Percentiles rank a stretch among this genome's conserved stretches.
Evolutionary conservation across 208 protist genomes (phyloP).

Genomic region (Blechomonas ayalai): DNA sequence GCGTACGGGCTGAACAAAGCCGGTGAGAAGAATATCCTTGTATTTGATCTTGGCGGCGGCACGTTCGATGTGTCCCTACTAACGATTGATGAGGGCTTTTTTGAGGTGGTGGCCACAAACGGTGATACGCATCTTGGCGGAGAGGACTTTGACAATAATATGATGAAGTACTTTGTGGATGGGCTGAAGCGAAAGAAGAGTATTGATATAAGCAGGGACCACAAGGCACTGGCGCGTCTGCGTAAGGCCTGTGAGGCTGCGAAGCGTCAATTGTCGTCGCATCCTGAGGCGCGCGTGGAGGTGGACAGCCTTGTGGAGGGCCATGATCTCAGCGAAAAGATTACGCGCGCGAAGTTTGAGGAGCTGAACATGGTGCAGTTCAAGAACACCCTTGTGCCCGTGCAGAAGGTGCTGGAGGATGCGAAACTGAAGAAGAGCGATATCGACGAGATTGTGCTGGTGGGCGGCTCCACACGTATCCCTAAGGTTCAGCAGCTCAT

Average conservation of each 20-base stretch:
- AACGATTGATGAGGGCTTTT: constrained; percentile 96
- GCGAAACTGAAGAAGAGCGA: constrained; percentile 92
- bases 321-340: constrained; percentile 91
- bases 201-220: constrained; percentile 45
- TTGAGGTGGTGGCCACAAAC: constrained; percentile 97
- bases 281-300: constrained; percentile 87
- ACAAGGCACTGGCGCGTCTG: constrained; percentile 46
- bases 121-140: constrained; percentile 98
- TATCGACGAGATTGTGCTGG: constrained; percentile 97
- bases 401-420: constrained; percentile 94
- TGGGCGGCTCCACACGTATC: constrained; percentile 93
- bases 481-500: constrained; percentile 97
- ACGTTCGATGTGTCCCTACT: constrained; percentile 97
- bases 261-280: constrained; percentile 76
- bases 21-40: constrained; percentile 81
- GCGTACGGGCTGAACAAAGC: constrained; percentile 95
- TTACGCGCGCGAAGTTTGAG: constrained; percentile 97
- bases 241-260: constrained; percentile 56
- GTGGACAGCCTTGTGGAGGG: constrained; percentile 95
- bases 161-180: constrained; percentile 39
- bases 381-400: constrained; percentile 92
- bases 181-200: constrained; percentile 36
- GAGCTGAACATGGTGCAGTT: constrained; percentile 97
- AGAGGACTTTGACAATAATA: constrained; percentile 94
- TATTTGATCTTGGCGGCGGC: constrained; percentile 96